These are phyloP conservation scores for Sugiyamaella japonica DNA, from an alignment of 1,139 yeast species.

Conservation along the genomic window DNA sequence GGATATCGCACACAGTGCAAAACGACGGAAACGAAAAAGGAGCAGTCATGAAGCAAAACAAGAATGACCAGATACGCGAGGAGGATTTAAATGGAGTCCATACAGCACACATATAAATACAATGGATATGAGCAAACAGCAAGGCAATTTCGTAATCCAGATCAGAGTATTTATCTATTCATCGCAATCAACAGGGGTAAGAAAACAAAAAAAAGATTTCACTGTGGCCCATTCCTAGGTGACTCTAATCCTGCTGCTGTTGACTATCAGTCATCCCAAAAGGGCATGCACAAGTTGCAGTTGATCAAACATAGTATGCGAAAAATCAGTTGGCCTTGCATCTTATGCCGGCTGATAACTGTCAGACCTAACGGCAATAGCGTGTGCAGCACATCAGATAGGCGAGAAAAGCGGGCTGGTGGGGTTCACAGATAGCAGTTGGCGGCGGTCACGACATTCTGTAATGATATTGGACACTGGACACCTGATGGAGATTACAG, in stretches of 20 bases:
- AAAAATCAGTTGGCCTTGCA: slow-evolving; percentile 5
- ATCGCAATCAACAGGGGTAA: slow-evolving; percentile 6
- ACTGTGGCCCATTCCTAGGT: slow-evolving; percentile 5
- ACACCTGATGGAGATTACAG: not conserved
- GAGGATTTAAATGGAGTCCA: not conserved
- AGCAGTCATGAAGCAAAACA: slow-evolving; percentile 8
- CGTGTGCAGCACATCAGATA: not conserved
- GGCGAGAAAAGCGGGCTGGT: not conserved
- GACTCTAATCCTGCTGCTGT: not conserved
- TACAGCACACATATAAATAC: too few relatives aligned
- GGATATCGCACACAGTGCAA: slow-evolving; percentile 40
- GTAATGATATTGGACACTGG: not conserved
- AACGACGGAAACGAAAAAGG: slow-evolving; percentile 33
- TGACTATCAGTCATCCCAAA: slow-evolving; percentile 9
- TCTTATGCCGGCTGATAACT: slow-evolving; percentile 9
- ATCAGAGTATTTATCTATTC: not conserved
- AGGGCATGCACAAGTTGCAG: slow-evolving; percentile 7
- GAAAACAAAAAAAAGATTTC: slow-evolving; percentile 6
- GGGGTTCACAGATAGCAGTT: not conserved
- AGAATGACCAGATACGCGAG: not conserved
- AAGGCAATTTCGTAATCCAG: not conserved
- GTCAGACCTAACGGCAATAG: not conserved
- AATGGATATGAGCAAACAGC: not conserved
- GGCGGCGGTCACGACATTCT: not conserved
- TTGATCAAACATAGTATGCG: not conserved